These are phyloP conservation scores for Ruellia speciosa DNA, from an alignment of 305 asterid species.

Conservation along the genomic window DNA sequence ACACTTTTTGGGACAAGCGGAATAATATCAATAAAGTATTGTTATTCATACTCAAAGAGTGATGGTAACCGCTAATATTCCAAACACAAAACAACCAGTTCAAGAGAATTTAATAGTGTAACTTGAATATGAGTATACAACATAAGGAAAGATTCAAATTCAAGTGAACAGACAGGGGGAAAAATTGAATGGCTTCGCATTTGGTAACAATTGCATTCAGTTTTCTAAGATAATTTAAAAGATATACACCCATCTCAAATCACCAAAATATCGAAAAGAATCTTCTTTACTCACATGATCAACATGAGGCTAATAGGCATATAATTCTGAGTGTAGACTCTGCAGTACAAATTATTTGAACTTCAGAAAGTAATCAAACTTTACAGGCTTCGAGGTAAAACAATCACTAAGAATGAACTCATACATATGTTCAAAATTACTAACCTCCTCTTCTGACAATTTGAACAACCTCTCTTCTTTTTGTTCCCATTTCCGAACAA, in stretches of 20 bases:
- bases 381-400: conserved; percentile 15
- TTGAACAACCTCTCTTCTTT: conserved; percentile 59
- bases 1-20: too few species aligned
- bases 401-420: background rate
- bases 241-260: conserved; percentile 6
- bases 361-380: conserved; percentile 2
- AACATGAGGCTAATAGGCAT: conserved; percentile 13
- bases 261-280: conserved; percentile 6
- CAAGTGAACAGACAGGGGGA: conserved; percentile 4
- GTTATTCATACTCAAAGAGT: too few species aligned
- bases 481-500: conserved; percentile 72
- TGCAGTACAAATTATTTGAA: conserved; percentile 9
- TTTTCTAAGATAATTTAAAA: conserved; percentile 1
- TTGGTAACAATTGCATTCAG: conserved; percentile 3
- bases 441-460: conserved; percentile 69
- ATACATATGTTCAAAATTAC: conserved; percentile 15
- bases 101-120: conserved; percentile 3
- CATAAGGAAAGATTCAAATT: background rate
- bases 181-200: conserved; percentile 6
- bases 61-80: too few species aligned
- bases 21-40: too few species aligned
- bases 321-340: background rate
- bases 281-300: conserved; percentile 5
- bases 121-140: conserved; percentile 1
- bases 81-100: background rate